These are phyloP conservation scores for Komagataella ulmi DNA, from an alignment of 805 yeast genomes.

Conservation along the genomic window DNA sequence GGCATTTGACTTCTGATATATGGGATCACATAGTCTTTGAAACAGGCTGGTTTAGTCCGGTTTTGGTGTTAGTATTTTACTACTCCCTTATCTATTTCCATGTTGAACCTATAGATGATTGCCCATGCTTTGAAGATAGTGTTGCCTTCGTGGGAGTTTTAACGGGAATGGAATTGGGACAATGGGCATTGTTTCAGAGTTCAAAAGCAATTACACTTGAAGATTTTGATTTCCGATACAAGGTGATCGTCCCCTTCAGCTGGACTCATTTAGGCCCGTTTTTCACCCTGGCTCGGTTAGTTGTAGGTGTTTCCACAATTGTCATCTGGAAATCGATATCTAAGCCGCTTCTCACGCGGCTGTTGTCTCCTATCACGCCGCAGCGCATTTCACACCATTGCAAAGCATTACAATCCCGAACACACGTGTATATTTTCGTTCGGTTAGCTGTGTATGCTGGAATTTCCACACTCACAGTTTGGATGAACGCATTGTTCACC, in stretches of 20 bases:
- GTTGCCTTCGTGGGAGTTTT: constrained; percentile 89
- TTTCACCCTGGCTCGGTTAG: constrained; percentile 30
- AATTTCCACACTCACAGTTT: constrained; percentile 42
- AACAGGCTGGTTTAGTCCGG: constrained; percentile 14
- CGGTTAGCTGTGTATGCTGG: constrained; percentile 76
- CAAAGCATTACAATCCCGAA: constrained; percentile 45
- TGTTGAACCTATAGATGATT: constrained; percentile 78
- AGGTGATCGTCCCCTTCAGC: constrained; percentile 24
- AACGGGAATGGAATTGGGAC: constrained; percentile 58
- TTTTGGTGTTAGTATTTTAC: constrained; percentile 23
- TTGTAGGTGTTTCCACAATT: constrained; percentile 50
- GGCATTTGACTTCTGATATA: constrained; percentile 23
- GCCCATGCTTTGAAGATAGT: constrained; percentile 94
- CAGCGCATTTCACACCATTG: constrained; percentile 11
- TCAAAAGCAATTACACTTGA: not conserved
- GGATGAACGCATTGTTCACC: constrained; percentile 18
- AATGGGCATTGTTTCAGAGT: constrained; percentile 28
- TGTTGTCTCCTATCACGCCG: constrained; percentile 34
- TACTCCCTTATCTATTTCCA: constrained; percentile 49
- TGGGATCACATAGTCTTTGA: constrained; percentile 34
- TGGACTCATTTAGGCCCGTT: constrained; percentile 27
- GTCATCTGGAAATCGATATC: constrained; percentile 63
- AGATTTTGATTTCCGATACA: not conserved
- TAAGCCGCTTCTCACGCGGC: constrained; percentile 47
- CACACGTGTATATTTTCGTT: constrained; percentile 67